Evolutionary conservation across 345 rosid species (phyloP), one percentile per base, ranked within the genome.

Genomic region (Viola odorata): DNA sequence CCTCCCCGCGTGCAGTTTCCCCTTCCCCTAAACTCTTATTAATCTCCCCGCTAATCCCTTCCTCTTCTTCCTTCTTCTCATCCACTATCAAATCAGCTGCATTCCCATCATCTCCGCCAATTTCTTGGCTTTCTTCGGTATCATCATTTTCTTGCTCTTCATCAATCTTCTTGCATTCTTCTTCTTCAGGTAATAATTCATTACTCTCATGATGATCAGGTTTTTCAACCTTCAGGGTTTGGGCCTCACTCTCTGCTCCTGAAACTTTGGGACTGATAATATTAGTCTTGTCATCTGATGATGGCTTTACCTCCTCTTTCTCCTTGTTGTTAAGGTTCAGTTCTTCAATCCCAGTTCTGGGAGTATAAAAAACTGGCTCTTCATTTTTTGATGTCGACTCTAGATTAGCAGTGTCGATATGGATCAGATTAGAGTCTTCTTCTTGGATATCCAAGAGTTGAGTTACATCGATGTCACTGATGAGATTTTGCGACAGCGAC

Each of bases 181-280:
- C 67, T 38, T 12, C 45, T 3, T 72, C 50, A 55, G 49, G 45
- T 54, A 8, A 50, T 3, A 3, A 59, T 47, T 42, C 70, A 9
- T 37, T 14, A 23, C 5, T 36, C 58, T 0, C 41, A 9, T 47
- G 13, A 23, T 23, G 32, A 23, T 23, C 32, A 23, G 32, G 32
- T 23, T 23, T 23, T 23, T 23, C 32, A 23, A 23, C 32, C 62
- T 61, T 51, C 73, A 0, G 63, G 41, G 53, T 41, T 52, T 66
- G 59, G 16, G 67, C 62, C 56, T 69, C 70, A 5, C 17, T 32
- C 37, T 72, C 40, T 48, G 62, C 78, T 64, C 75, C 69, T 12
- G 37, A 64, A 54, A 68, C 44, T 16, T 59, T 41, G 3, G 73
- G 12, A 67, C 41, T 54, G 53, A 23, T 23, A 23, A 23, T 23